Evolutionary conservation across 2,329 filamentous ascomycete genomes (phyloP), one percentile per base, ranked within the genome.

Genomic region (Teratosphaeria viscida): DNA sequence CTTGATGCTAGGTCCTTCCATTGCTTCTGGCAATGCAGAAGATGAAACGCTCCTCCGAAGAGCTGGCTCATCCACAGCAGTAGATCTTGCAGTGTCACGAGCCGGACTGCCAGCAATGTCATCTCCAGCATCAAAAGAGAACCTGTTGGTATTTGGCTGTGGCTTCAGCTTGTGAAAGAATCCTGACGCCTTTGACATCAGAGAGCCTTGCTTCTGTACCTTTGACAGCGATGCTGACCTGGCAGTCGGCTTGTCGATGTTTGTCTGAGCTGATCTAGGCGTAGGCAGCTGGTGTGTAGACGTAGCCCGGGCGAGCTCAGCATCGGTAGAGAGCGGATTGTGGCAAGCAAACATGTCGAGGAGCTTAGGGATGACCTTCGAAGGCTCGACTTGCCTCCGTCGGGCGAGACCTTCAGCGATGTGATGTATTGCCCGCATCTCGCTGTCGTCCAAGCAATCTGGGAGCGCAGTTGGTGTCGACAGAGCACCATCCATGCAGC

Each of bases 101-200:
- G 43, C 19, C 43, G 43, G 19, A n/a, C 10, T 49, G 43, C 63
- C 62, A 52, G 59, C 64, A 6, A 67, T 57, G 59, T 78, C 76
- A 55, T 77, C 75, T 49, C 75, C 76, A 16, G 72, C 68, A 49
- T 76, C 75, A 57, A 78, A 77, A 0, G 76, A 78, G 62, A 78
- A 78, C 49, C 74, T 70, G 37, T 73, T 69, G 16, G 37, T 32
- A 54, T 55, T 63, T 12, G 65, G 57, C 54, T 68, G 67, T n/a
- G 69, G 66, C 58, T 57, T 66, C 5, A 70, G 47, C 59, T 63
- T 67, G 29, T 70, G 65, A 43, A 71, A 64, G 61, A 72, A 65
- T 8, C 67, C 67, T 5, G 68, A 70, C 14, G 69, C 69, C 58
- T 67, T 70, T 19, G 66, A 62, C 56, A 65, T 68, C n/a, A 71